phyloP scores from a whole-genome alignment of 2,329 filamentous ascomycete species.

The Neopestalotiopsis sp. region DNA sequence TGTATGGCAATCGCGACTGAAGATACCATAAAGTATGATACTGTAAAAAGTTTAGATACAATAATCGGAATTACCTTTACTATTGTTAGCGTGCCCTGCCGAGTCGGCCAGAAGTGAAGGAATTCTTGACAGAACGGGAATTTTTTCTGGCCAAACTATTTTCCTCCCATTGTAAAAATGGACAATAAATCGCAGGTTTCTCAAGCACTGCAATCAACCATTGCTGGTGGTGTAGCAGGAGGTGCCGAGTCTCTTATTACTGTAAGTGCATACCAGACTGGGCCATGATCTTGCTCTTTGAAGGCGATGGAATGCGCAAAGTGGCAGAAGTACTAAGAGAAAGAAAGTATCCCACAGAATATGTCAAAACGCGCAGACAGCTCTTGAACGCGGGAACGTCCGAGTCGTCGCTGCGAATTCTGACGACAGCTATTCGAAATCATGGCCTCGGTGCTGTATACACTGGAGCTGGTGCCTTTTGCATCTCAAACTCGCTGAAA shows the following conservation, averaged over 20 bases:
- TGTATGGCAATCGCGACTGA: no score
- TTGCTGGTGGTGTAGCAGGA: background rate
- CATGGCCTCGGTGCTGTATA: background rate
- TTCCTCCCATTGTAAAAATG: background rate
- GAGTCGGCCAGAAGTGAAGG: no score
- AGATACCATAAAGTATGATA: no score
- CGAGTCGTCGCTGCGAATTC: background rate
- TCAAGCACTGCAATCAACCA: background rate
- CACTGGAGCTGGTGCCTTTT: background rate
- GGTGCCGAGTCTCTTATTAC: background rate
- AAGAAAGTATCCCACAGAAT: background rate
- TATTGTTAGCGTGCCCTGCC: no score
- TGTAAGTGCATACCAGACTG: background rate
- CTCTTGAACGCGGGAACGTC: background rate
- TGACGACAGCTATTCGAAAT: background rate
- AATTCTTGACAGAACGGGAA: no score
- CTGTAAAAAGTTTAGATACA: no score
- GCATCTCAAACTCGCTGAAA: background rate
- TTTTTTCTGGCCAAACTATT: no score
- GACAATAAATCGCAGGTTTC: background rate
- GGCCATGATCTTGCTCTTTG: background rate
- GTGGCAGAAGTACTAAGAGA: background rate
- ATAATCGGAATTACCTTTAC: no score
- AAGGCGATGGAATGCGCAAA: background rate
- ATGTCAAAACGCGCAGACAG: background rate